phyloP scores from a whole-genome alignment of 129 eudicot genomes.

The Rutidosis leptorrhynchoides region DNA sequence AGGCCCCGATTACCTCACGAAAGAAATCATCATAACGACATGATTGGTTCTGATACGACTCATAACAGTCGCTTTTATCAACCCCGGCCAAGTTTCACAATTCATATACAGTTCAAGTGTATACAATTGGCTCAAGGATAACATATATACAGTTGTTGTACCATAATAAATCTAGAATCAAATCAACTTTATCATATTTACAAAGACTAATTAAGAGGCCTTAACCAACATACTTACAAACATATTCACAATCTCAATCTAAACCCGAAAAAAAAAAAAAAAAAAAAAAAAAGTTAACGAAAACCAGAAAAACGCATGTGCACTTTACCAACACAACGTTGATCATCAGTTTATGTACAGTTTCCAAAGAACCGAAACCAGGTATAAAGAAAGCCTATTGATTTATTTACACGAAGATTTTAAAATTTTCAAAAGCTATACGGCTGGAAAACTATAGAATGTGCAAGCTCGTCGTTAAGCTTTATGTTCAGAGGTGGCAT shows the following conservation, averaged over 20 bases:
- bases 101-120: neutral
- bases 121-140: neutral
- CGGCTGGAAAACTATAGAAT: slow-evolving; percentile 39
- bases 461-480: slow-evolving; percentile 55
- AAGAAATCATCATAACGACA: too few relatives aligned
- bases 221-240: neutral
- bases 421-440: slow-evolving; percentile 15
- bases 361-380: neutral
- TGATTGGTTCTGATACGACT: too few relatives aligned
- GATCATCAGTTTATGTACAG: neutral
- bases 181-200: slow-evolving; percentile 1
- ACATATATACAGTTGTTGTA: slow-evolving; percentile 2
- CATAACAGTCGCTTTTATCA: too few relatives aligned
- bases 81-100: neutral
- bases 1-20: neutral
- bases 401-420: neutral
- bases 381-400: neutral
- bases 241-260: slow-evolving; percentile 7
- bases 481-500: slow-evolving; percentile 63
- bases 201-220: neutral
- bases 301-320: slow-evolving; percentile 10
- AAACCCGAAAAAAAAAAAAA: neutral
- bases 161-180: slow-evolving; percentile 7
- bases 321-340: neutral
- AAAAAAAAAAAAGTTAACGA: neutral